A percentile compares a stretch with the other conserved stretches of the same genome.
phyloP scores from a whole-genome alignment of 305 asterid genomes.

The Galium porrigens region DNA sequence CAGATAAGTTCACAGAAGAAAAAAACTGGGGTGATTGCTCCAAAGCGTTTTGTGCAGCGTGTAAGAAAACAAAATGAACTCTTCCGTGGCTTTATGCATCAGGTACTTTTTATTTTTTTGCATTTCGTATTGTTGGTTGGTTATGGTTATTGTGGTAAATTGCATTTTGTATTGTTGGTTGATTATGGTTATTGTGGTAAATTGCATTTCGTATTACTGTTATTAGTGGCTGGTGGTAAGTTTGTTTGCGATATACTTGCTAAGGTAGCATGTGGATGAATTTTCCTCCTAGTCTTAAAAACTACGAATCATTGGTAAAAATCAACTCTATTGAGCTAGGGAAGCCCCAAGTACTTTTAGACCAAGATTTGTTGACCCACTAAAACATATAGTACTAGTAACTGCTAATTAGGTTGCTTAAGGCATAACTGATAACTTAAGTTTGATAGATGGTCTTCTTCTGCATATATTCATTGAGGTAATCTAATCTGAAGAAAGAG shows the following conservation, averaged over 20 bases:
- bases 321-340: not conserved
- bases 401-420: not conserved
- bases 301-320: not conserved
- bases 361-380: not conserved
- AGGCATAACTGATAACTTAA: not conserved
- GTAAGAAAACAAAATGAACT: slow-evolving; percentile 63
- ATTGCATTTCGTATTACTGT: too few relatives aligned
- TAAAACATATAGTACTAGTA: not conserved
- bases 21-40: slow-evolving; percentile 79
- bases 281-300: not conserved
- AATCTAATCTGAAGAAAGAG: not conserved
- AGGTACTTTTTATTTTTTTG: slow-evolving; percentile 27
- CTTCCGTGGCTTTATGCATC: slow-evolving; percentile 77
- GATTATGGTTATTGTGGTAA: too few relatives aligned
- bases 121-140: not conserved
- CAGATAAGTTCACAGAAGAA: slow-evolving; percentile 85
- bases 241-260: not conserved
- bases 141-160: not conserved
- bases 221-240: too few relatives aligned
- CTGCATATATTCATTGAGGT: not conserved
- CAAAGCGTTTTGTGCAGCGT: slow-evolving; percentile 75
- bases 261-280: not conserved
- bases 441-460: not conserved
- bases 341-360: too few relatives aligned
- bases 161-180: too few relatives aligned